Percentiles rank a stretch among this genome's conserved stretches.
Conservation (phyloP, 805 yeast genomes). For the Kodamaea hsintzibuensis region DNA sequence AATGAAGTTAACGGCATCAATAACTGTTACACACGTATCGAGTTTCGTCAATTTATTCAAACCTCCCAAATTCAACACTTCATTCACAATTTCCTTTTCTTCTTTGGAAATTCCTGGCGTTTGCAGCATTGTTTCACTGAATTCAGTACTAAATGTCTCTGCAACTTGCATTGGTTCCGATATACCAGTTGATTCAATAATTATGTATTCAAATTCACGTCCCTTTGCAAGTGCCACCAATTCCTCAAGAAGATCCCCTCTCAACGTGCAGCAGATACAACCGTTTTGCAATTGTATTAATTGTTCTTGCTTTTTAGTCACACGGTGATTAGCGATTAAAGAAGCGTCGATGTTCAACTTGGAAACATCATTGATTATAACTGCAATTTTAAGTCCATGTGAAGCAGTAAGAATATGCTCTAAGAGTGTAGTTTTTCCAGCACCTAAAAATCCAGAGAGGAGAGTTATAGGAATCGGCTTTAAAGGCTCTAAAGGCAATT, state of each 20-base stretch:
- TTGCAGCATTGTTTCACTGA: slow-evolving; percentile 33
- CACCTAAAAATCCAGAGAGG: slow-evolving; percentile 48
- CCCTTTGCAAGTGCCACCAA: slow-evolving; percentile 34
- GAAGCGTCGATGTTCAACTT: slow-evolving; percentile 45
- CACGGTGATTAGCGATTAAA: slow-evolving; percentile 38
- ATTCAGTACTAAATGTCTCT: slow-evolving; percentile 47
- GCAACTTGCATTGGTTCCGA: slow-evolving; percentile 55
- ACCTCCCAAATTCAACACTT: slow-evolving; percentile 41
- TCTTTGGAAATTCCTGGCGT: slow-evolving; percentile 21
- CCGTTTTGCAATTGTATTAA: slow-evolving; percentile 49
- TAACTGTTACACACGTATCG: slow-evolving; percentile 49
- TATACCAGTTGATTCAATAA: slow-evolving; percentile 49
- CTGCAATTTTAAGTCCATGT: slow-evolving; percentile 46
- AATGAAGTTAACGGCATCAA: slow-evolving; percentile 44
- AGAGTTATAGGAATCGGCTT: slow-evolving; percentile 45
- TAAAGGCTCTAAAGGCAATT: neutral
- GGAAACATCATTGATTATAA: slow-evolving; percentile 48
- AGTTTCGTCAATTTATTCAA: slow-evolving; percentile 37
- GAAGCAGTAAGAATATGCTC: slow-evolving; percentile 40
- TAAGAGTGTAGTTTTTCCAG: slow-evolving; percentile 49
- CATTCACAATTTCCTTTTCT: slow-evolving; percentile 19
- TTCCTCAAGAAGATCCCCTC: slow-evolving; percentile 49
- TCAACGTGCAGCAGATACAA: slow-evolving; percentile 49
- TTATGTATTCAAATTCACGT: slow-evolving; percentile 41
- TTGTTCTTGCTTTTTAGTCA: slow-evolving; percentile 43